Evolutionary conservation across 1,284 basidiomycete genomes (phyloP).

Genomic region (Cystobasidium slooffiae): DNA sequence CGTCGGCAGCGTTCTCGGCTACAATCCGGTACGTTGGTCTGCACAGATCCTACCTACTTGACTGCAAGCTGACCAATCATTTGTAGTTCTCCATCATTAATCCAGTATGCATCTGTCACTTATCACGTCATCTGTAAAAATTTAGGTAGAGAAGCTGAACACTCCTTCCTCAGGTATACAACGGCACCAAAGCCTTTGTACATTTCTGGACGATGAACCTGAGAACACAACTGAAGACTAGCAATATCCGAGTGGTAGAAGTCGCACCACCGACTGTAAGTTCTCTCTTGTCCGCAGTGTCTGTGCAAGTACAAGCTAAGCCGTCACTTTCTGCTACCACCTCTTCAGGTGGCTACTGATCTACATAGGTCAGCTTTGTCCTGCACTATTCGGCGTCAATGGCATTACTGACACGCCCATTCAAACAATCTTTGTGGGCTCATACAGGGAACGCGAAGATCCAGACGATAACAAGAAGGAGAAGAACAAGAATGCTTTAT

Average conservation of each 20-base stretch:
- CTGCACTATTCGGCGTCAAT: too few species aligned
- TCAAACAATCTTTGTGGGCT: constrained; percentile 39
- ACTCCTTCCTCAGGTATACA: constrained; percentile 43
- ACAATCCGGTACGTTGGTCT: constrained; percentile 47
- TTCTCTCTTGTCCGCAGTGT: background rate
- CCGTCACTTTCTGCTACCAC: background rate
- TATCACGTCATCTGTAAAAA: too few species aligned
- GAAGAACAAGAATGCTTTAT: constrained; percentile 49
- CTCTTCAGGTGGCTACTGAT: constrained; percentile 23
- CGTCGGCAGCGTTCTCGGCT: constrained; percentile 53
- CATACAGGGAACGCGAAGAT: constrained; percentile 48
- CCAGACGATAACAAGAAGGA: constrained; percentile 54
- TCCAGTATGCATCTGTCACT: background rate
- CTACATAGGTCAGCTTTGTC: constrained; percentile 24
- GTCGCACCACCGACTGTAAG: constrained; percentile 54
- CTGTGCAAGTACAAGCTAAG: too few species aligned
- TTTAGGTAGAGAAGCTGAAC: background rate
- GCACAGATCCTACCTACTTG: constrained; percentile 3
- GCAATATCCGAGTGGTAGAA: constrained; percentile 53
- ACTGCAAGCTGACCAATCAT: background rate
- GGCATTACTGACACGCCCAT: background rate
- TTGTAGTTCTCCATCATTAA: constrained; percentile 43
- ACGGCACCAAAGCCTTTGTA: constrained; percentile 52
- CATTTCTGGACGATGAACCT: constrained; percentile 54
- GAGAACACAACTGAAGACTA: constrained; percentile 52